Evolutionary conservation across 805 yeast genomes (phyloP).

Genomic region (Schwanniomyces vanrijiae): DNA sequence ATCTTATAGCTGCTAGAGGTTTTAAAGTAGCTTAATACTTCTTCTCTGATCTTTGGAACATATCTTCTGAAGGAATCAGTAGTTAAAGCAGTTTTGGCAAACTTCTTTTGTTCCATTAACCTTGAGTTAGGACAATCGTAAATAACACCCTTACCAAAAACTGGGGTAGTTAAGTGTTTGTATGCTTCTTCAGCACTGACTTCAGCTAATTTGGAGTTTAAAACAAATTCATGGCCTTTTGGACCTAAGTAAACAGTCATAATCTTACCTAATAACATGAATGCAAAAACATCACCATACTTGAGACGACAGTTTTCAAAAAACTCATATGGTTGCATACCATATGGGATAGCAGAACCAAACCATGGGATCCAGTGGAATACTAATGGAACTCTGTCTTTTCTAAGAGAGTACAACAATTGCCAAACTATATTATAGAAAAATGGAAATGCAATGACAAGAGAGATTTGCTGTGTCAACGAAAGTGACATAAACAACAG

Average conservation of each 20-base stretch:
- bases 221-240: slow-evolving; percentile 94
- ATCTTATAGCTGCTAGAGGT: slow-evolving; percentile 49
- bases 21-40: slow-evolving; percentile 65
- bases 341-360: slow-evolving; percentile 86
- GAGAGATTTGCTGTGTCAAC: slow-evolving; percentile 24
- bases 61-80: slow-evolving; percentile 79
- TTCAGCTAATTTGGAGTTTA: slow-evolving; percentile 84
- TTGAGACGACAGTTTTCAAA: slow-evolving; percentile 75
- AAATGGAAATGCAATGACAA: slow-evolving; percentile 54
- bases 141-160: slow-evolving; percentile 95
- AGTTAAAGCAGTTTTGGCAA: slow-evolving; percentile 86
- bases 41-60: slow-evolving; percentile 86
- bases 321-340: slow-evolving; percentile 91
- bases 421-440: slow-evolving; percentile 67
- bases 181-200: slow-evolving; percentile 97
- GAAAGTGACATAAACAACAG: slow-evolving; percentile 23
- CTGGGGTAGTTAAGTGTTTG: slow-evolving; percentile 97
- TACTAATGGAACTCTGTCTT: slow-evolving; percentile 85
- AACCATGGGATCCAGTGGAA: slow-evolving; percentile 95
- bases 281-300: slow-evolving; percentile 92
- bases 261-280: slow-evolving; percentile 81
- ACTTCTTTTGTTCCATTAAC: slow-evolving; percentile 98
- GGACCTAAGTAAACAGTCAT: slow-evolving; percentile 98
- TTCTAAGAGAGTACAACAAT: slow-evolving; percentile 65
- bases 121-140: slow-evolving; percentile 94